These are phyloP conservation scores for Apiotrichum porosum DNA, from an alignment of 1,284 basidiomycete species.

Conservation along the genomic window DNA sequence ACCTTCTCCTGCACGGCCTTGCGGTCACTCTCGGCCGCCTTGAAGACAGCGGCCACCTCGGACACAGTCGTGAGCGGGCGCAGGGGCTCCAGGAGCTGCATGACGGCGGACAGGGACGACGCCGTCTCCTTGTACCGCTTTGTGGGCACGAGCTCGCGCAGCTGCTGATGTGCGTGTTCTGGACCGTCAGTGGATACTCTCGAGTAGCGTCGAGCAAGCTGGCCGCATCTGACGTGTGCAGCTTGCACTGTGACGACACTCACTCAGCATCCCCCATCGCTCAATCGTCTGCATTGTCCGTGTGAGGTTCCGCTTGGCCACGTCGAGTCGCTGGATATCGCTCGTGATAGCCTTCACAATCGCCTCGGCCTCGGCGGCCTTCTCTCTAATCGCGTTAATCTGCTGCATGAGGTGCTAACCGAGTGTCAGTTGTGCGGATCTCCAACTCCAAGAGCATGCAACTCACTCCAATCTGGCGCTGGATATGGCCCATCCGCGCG, in stretches of 20 bases:
- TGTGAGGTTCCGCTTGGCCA: constrained; percentile 89
- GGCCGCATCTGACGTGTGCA: background rate
- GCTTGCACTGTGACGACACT: constrained; percentile 27
- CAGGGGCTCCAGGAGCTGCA: constrained; percentile 73
- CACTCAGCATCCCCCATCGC: constrained; percentile 89
- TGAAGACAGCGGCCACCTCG: constrained; percentile 69
- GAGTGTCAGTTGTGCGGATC: constrained; percentile 11
- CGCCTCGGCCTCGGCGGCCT: constrained; percentile 91
- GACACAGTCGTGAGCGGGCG: constrained; percentile 68
- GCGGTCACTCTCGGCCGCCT: constrained; percentile 71
- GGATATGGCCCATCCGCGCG: constrained; percentile 75
- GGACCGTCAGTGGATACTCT: background rate
- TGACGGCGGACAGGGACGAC: constrained; percentile 75
- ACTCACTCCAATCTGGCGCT: constrained; percentile 83
- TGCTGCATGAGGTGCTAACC: constrained; percentile 88
- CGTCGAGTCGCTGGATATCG: constrained; percentile 91
- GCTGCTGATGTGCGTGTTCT: constrained; percentile 78
- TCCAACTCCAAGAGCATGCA: too few relatives aligned
- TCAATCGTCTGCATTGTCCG: constrained; percentile 85
- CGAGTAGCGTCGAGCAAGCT: background rate
- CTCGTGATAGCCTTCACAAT: constrained; percentile 93
- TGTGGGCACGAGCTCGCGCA: constrained; percentile 71
- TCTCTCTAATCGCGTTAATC: constrained; percentile 89
- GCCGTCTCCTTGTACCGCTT: constrained; percentile 78
- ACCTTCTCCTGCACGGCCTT: constrained; percentile 72